Percentiles rank a stretch among this genome's conserved stretches.
phyloP scores from a whole-genome alignment of 768 basidiomycete species.

The Astraeus odoratus region DNA sequence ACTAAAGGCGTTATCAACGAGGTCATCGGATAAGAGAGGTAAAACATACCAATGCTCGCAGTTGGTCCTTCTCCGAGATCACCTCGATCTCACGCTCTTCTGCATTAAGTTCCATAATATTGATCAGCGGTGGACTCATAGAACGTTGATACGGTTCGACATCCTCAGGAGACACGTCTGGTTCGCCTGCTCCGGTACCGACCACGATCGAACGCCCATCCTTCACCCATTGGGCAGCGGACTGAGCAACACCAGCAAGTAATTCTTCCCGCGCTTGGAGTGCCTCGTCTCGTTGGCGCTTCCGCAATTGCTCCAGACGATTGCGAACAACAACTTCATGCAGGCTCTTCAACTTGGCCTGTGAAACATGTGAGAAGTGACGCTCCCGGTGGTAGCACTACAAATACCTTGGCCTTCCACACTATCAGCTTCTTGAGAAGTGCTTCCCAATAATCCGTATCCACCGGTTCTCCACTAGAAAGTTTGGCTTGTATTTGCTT shows the following conservation, averaged over 20 bases:
- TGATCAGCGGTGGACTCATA: constrained; percentile 80
- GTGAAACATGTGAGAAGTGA: constrained; percentile 5
- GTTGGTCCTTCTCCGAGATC: constrained; percentile 60
- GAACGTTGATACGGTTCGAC: constrained; percentile 74
- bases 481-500: constrained; percentile 84
- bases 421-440: constrained; percentile 88
- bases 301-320: constrained; percentile 90
- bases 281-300: constrained; percentile 93
- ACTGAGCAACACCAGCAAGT: constrained; percentile 66
- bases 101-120: constrained; percentile 58
- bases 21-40: constrained; percentile 1
- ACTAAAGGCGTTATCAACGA: constrained; percentile 28
- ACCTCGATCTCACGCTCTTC: constrained; percentile 84
- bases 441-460: constrained; percentile 97
- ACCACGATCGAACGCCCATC: constrained; percentile 31
- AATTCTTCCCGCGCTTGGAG: constrained; percentile 89
- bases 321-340: constrained; percentile 98
- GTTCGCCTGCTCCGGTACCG: constrained; percentile 27
- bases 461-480: constrained; percentile 86
- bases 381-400: not conserved
- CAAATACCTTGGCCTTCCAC: constrained; percentile 87
- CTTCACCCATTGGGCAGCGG: constrained; percentile 41
- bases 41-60: constrained; percentile 50
- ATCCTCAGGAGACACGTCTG: constrained; percentile 43
- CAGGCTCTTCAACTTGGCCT: constrained; percentile 87